Percentiles rank a stretch among this genome's conserved stretches.
Conservation (phyloP, 345 rosid species). For the Citrus hindsii region DNA sequence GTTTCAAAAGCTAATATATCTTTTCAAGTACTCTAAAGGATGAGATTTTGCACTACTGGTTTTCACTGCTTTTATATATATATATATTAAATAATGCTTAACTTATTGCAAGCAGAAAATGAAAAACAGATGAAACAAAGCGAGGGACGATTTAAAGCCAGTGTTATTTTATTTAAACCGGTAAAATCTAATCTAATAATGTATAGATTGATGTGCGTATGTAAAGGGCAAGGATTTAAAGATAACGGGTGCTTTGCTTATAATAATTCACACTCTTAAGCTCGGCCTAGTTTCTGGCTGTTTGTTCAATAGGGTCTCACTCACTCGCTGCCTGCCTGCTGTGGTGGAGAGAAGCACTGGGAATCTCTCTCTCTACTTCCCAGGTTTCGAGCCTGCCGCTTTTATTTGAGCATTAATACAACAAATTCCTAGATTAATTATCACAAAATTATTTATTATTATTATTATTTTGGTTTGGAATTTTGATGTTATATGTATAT, state of each 20-base stretch:
- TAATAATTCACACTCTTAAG: neutral
- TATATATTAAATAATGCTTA: neutral
- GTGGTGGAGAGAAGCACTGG: neutral
- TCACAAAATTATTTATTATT: neutral
- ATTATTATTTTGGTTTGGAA: neutral
- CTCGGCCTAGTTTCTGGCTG: neutral
- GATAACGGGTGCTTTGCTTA: no score
- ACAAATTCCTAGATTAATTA: neutral
- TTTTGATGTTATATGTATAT: no score
- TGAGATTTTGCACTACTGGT: neutral
- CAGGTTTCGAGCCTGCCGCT: constrained; percentile 1
- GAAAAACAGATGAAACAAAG: neutral
- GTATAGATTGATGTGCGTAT: no score
- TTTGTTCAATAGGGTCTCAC: no score
- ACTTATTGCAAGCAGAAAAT: neutral
- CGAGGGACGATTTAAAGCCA: neutral
- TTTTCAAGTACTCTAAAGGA: neutral
- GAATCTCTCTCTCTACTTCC: constrained; percentile 7
- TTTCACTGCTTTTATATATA: neutral
- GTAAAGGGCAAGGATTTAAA: no score
- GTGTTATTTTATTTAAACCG: neutral
- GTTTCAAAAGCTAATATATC: neutral
- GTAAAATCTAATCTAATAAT: no score
- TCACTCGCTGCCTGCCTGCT: neutral
- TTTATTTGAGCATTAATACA: neutral